These are phyloP conservation scores for Cryphonectria japonica DNA, from an alignment of 2,329 filamentous ascomycete species.

Conservation along the genomic window DNA sequence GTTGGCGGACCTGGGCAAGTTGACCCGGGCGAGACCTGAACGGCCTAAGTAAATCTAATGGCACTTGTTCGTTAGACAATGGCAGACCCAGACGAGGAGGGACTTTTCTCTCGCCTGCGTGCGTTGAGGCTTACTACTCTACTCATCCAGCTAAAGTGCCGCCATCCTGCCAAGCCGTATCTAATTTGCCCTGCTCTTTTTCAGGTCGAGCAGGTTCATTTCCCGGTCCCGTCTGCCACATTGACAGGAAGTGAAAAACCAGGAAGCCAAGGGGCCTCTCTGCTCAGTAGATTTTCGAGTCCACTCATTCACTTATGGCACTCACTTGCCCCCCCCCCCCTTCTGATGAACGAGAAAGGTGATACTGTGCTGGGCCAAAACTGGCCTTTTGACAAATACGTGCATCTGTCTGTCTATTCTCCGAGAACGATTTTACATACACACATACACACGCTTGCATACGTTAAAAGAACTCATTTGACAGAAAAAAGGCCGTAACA, in stretches of 20 bases:
- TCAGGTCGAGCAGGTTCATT: neutral
- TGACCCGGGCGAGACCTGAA: no score
- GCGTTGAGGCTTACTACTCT: neutral
- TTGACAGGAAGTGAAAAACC: neutral
- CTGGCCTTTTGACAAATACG: slow-evolving; percentile 42
- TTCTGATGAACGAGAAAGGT: neutral
- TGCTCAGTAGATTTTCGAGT: neutral
- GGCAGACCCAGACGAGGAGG: neutral
- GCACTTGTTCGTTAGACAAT: neutral
- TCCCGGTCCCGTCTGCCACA: neutral
- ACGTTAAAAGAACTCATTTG: slow-evolving; percentile 25
- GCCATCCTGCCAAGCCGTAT: neutral
- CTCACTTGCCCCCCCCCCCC: neutral
- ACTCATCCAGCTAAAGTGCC: neutral
- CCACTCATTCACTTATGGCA: neutral
- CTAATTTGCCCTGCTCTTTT: neutral
- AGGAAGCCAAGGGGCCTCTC: neutral
- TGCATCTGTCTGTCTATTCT: slow-evolving; percentile 31
- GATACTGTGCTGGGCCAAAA: slow-evolving; percentile 43
- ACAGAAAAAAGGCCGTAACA: slow-evolving; percentile 43
- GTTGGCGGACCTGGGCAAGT: neutral
- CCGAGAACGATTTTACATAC: slow-evolving; percentile 25
- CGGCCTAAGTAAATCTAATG: neutral
- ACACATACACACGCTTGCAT: slow-evolving; percentile 31
- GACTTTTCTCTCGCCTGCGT: neutral